These are phyloP conservation scores for Dendrobium officinale DNA, from an alignment of 106 monocot species.

Conservation along the genomic window DNA sequence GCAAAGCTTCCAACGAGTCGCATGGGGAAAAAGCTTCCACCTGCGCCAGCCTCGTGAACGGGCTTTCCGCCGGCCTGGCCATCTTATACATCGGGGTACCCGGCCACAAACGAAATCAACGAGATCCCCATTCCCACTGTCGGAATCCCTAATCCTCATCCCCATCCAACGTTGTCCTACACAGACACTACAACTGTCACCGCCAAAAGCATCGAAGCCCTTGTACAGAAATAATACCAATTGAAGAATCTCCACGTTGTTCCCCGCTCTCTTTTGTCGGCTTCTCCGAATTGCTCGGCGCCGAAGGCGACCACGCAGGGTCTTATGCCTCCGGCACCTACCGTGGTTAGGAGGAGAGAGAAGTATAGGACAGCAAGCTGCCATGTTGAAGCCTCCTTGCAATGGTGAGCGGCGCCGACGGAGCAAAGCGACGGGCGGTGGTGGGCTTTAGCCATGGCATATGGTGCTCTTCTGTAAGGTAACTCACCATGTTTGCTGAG, in stretches of 20 bases:
- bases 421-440: conserved; percentile 58
- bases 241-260: conserved; percentile 68
- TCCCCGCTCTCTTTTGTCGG: conserved; percentile 29
- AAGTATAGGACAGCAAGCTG: conserved; percentile 40
- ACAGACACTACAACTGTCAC: conserved; percentile 61
- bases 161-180: conserved; percentile 71
- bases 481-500: conserved; percentile 78
- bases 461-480: conserved; percentile 70
- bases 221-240: conserved; percentile 72
- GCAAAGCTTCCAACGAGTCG: too few species aligned
- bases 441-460: conserved; percentile 72
- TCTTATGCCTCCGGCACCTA: conserved; percentile 54
- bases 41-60: conserved; percentile 49
- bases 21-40: too few species aligned
- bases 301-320: conserved; percentile 68
- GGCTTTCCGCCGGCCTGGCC: conserved; percentile 43
- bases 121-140: conserved; percentile 48
- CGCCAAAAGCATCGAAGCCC: conserved; percentile 41
- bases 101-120: conserved; percentile 31
- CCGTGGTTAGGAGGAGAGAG: conserved; percentile 36
- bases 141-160: conserved; percentile 56
- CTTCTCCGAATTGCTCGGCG: conserved; percentile 63
- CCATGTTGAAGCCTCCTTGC: conserved; percentile 46
- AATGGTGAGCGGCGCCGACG: conserved; percentile 15
- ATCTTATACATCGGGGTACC: conserved; percentile 42